These are phyloP conservation scores for Pythium dissimile DNA, from an alignment of 352 stramenopile species.

Conservation along the genomic window DNA sequence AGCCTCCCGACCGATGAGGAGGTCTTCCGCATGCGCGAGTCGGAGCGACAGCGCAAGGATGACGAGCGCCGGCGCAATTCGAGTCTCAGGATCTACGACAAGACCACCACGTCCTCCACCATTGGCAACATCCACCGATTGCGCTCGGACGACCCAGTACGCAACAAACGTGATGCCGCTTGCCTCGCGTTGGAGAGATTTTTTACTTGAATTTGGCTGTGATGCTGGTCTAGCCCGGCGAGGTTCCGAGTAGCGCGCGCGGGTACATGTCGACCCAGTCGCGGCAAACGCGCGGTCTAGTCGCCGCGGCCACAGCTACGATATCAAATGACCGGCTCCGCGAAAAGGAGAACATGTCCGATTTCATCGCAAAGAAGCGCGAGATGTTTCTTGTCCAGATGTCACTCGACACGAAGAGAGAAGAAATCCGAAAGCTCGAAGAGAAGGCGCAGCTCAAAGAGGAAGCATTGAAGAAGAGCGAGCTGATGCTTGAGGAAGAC, in stretches of 20 bases:
- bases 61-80: slow-evolving; percentile 64
- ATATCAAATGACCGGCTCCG: slow-evolving; percentile 85
- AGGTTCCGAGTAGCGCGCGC: slow-evolving; percentile 30
- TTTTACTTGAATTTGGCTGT: not conserved
- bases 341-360: slow-evolving; percentile 94
- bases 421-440: slow-evolving; percentile 96
- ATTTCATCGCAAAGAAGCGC: slow-evolving; percentile 96
- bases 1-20: slow-evolving; percentile 92
- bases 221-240: not conserved
- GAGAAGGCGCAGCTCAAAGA: slow-evolving; percentile 95
- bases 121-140: slow-evolving; percentile 82
- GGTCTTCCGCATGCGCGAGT: slow-evolving; percentile 92
- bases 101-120: slow-evolving; percentile 75
- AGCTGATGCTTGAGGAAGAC: slow-evolving; percentile 96
- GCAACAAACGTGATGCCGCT: not conserved
- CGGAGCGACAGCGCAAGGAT: slow-evolving; percentile 85
- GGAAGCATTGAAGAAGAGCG: slow-evolving; percentile 93
- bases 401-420: slow-evolving; percentile 94
- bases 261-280: slow-evolving; percentile 63
- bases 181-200: not conserved
- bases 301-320: slow-evolving; percentile 71
- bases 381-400: slow-evolving; percentile 97
- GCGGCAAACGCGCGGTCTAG: slow-evolving; percentile 70
- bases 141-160: slow-evolving; percentile 50
- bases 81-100: slow-evolving; percentile 88